Evolutionary conservation across 805 yeast species (phyloP), one percentile per base, ranked within the genome.

Genomic region (Hanseniaspora thailandica): DNA sequence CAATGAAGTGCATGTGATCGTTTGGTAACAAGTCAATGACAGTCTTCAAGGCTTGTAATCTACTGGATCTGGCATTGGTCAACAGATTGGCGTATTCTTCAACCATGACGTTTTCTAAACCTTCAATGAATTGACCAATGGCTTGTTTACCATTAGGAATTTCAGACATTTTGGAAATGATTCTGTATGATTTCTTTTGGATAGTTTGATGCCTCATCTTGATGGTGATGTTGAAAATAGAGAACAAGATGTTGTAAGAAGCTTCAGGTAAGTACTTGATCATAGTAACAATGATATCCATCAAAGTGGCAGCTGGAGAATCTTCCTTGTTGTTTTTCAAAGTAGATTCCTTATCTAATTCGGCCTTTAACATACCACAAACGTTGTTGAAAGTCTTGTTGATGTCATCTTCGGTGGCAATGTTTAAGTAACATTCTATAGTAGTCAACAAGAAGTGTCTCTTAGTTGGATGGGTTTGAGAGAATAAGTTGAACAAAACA

Each of bases 161-260:
- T 65, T 89, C 95, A 48, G 81, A 72, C 59, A 93, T 68, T 57
- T 77, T 80, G 20, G 84, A 67, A 53, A 90, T 68, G 47, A 86
- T 80, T 70, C 95, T 78, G 68, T 88, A 90, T 1, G 95, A 77
- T 71, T 96, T 81, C 70, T 90, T 90, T 67, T 90, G 97, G 59
- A 86, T 73, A 60, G 81, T 75, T 41, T 84, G 80, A 60, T 82
- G 81, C 47, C 72, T 69, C 34, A 76, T 69, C 22, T 72, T 60
- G 36, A 85, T 78, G 2, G 94, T 82, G 46, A 77, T 72, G 48
- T 81, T 77, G 69, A 89, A 86, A 47, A 89, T 85, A n/a, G 84
- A 63, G 59, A 88, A 79, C 43, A 89, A 72, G 0, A 94, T 86
- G 61, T 76, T 74, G 67, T 86, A 84, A 4, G 84, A 77, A 2